Evolutionary conservation across 345 rosid genomes (phyloP).

Genomic region (Arabidopsis suecica): DNA sequence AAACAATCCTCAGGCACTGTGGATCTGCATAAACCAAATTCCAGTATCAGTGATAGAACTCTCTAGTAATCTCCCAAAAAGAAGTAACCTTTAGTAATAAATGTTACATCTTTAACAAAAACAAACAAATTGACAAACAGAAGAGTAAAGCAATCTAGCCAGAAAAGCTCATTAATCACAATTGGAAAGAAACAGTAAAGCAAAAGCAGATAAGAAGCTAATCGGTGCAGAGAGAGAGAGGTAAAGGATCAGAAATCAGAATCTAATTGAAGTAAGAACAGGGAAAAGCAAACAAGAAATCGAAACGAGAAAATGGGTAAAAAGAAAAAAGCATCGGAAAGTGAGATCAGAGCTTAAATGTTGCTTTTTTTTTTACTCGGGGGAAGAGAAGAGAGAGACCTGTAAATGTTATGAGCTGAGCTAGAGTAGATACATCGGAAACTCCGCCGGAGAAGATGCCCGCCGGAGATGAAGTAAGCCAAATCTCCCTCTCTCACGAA

Average conservation of each 20-base stretch:
- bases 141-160: conserved; percentile 8
- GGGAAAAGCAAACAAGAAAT: conserved; percentile 30
- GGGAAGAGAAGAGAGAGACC: conserved; percentile 24
- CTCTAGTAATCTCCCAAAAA: not conserved
- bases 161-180: conserved; percentile 23
- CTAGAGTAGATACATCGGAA: conserved; percentile 29
- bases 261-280: conserved; percentile 37
- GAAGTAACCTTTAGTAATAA: conserved; percentile 13
- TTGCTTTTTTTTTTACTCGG: conserved; percentile 15
- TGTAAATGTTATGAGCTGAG: conserved; percentile 5
- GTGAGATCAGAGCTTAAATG: conserved; percentile 41
- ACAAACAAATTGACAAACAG: conserved; percentile 29
- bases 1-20: conserved; percentile 3
- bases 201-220: conserved; percentile 18
- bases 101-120: conserved; percentile 9
- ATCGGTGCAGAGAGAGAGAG: conserved; percentile 31
- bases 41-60: conserved; percentile 3
- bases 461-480: conserved; percentile 26
- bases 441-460: conserved; percentile 38
- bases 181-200: conserved; percentile 1
- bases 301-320: conserved; percentile 17
- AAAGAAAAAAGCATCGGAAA: conserved; percentile 17
- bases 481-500: conserved; percentile 21
- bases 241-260: conserved; percentile 37
- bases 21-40: conserved; percentile 39